These are phyloP conservation scores for Bacterosira constricta DNA, from an alignment of 108 stramenopile genomes.

Conservation along the genomic window DNA sequence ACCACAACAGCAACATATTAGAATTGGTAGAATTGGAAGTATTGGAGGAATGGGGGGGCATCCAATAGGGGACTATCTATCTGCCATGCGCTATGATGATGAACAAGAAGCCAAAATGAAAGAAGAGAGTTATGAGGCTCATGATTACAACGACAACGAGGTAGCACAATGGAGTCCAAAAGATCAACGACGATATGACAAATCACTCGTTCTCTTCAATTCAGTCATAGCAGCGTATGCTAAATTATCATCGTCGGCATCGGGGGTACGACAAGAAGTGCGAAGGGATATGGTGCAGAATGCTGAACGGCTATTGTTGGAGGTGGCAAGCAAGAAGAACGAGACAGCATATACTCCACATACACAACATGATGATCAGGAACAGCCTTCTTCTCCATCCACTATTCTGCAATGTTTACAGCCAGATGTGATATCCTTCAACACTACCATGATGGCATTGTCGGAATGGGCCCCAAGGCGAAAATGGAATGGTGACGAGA, in stretches of 20 bases:
- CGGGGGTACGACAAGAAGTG: constrained; percentile 13
- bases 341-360: neutral
- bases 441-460: constrained; percentile 45
- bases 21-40: constrained; percentile 23
- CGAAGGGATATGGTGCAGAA: constrained; percentile 38
- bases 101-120: neutral
- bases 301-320: constrained; percentile 39
- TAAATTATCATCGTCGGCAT: constrained; percentile 21
- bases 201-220: constrained; percentile 39
- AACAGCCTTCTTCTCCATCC: constrained; percentile 3
- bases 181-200: constrained; percentile 40
- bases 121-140: neutral
- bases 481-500: neutral
- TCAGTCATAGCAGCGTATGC: constrained; percentile 36
- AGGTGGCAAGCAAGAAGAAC: constrained; percentile 11
- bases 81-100: neutral
- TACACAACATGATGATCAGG: neutral
- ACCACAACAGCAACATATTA: neutral
- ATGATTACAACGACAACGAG: neutral
- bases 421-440: constrained; percentile 48
- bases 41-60: neutral
- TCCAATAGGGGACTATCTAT: neutral
- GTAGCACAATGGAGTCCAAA: constrained; percentile 21
- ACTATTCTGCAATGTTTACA: constrained; percentile 25
- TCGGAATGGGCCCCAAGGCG: constrained; percentile 16